Evolutionary conservation across 306 rosid species (phyloP), one percentile per base, ranked within the genome.

Genomic region (Citrullus amarus): DNA sequence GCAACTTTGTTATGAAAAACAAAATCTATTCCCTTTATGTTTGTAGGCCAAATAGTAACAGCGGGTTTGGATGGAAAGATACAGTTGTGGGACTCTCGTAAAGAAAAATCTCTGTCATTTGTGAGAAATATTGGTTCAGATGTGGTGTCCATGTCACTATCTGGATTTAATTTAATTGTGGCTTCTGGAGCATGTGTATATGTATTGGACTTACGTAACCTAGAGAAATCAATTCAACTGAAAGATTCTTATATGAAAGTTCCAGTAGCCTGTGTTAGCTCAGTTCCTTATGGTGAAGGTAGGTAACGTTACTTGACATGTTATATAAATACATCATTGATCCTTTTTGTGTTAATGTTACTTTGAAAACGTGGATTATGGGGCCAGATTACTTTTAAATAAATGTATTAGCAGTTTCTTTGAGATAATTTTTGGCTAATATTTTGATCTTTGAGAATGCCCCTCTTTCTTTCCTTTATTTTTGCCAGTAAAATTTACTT

Each of bases 11-110:
- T 50, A 16, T 51, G 48, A 38, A 74, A 51, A 28, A 75, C 20
- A 7, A 5, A 50, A 8, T 17, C 9, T 82, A 20, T 3, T 32
- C 36, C 36, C 36, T 61, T 43, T 61, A 28, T 73, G 83, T 54
- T 30, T 86, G 83, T 76, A 92, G 98, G 83, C 83, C 96, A 89
- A 80, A 79, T 92, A 82, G 84, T 95, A 53, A 83, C 92, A 76
- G 86, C 93, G 3, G 98, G 98, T 80, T 81, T 88, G 80, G 96
- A 95, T 89, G 85, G 86, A 79, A 89, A 89, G 81, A 62, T 92
- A 82, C 28, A 84, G 63, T 79, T 84, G 18, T 91, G 90, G 97
- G 98, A 95, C 76, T 75, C 79, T 5, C 96, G 92, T 34, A 75
- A 2, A 80, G 85, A 46, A 81, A 82, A 91, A 58, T 84, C 82